These are phyloP conservation scores for Cyberlindnera bimundalis DNA, from an alignment of 805 yeast genomes.

Conservation along the genomic window DNA sequence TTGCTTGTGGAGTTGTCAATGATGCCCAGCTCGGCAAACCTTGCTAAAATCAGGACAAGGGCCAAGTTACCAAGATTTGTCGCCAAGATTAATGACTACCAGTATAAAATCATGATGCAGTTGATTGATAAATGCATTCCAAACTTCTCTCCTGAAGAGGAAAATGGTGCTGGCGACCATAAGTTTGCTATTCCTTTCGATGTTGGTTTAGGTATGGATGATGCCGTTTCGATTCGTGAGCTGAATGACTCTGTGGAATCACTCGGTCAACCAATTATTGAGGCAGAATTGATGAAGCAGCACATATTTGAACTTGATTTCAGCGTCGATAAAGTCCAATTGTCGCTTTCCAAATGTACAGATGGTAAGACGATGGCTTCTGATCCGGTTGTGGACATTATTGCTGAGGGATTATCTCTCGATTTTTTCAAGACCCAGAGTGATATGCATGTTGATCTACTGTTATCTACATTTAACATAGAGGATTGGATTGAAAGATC, in stretches of 20 bases:
- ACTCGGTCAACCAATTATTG: background rate
- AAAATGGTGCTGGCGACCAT: constrained; percentile 32
- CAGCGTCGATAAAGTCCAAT: constrained; percentile 56
- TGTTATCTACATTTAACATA: constrained; percentile 61
- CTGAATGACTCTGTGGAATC: constrained; percentile 4
- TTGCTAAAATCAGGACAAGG: constrained; percentile 69
- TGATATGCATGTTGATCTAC: constrained; percentile 63
- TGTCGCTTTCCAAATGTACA: constrained; percentile 66
- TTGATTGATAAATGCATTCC: constrained; percentile 72
- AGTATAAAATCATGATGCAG: constrained; percentile 84
- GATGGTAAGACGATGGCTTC: constrained; percentile 57
- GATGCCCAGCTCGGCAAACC: constrained; percentile 69
- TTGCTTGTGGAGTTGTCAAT: constrained; percentile 80
- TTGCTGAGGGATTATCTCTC: constrained; percentile 62
- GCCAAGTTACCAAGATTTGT: constrained; percentile 74
- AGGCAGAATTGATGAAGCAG: constrained; percentile 36
- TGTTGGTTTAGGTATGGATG: constrained; percentile 11
- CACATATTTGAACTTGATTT: constrained; percentile 70
- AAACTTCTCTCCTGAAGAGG: constrained; percentile 25
- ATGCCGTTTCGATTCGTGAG: constrained; percentile 14
- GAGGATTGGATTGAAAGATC: constrained; percentile 71
- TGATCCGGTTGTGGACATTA: constrained; percentile 66
- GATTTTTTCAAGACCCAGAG: constrained; percentile 54
- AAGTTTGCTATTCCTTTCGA: constrained; percentile 31
- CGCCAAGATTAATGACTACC: constrained; percentile 79